Evolutionary conservation across 208 protist species (phyloP), one percentile per base, ranked within the genome.

Genomic region (Trypanosoma vivax): DNA sequence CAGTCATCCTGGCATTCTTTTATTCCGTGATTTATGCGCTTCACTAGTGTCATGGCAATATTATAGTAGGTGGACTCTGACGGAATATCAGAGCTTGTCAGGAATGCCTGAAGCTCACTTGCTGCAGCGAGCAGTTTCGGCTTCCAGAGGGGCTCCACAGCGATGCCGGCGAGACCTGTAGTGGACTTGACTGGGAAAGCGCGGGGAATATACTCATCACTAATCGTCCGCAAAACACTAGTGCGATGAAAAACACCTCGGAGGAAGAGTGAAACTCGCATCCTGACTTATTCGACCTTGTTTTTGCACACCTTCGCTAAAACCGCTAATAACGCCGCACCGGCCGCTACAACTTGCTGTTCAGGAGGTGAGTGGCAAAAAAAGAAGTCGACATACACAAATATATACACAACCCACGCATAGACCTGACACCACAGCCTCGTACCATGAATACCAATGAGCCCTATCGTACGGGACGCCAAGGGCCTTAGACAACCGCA

Each of bases 21-120:
- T 16, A 92, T 49, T 16, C 80, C 83, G 61, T 85, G 82, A 55
- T 89, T 88, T 47, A 94, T 85, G 67, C 88, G 88, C 70, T 91
- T 91, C 50, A 94, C 73, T 29, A 94, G 61, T 2, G 88, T 94
- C 88, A 94, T 90, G 23, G 83, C 70, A n/a, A 90, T 75, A 42
- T 94, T 91, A 70, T 85, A 94, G 61, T 94, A 94, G 16, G 88
- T 94, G 16, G 88, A 82, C 72, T 94, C 83, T 13, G 88, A 77
- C 5, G 88, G 88, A 43, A 94, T 94, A 61, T 94, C 88, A 19
- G 80, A 90, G 18, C 72, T 78, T 34, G 53, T 72, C 19, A 94
- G 71, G 49, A 92, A 94, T 7, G 78, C 78, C 64, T 92, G 73
- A 33, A 94, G 67, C 73, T 94, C 83, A 25, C 83, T 69, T 0